Evolutionary conservation across 2,329 filamentous ascomycete species (phyloP), one percentile per base, ranked within the genome.

Genomic region (Ceratocystis variospora): DNA sequence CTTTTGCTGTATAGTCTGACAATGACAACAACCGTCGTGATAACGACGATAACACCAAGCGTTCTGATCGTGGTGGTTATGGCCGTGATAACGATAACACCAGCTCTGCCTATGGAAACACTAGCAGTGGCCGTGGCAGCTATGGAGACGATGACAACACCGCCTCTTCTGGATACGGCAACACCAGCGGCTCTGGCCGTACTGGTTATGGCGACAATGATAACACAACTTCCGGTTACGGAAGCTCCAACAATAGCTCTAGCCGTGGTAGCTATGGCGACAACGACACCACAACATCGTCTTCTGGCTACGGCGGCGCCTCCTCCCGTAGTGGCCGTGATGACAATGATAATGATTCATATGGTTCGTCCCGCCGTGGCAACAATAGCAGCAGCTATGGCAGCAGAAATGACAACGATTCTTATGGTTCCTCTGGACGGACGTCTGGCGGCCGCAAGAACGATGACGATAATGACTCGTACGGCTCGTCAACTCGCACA

Each of bases 261-360:
- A 62, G 68, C 66, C 61, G 66, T 62, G 64, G 67, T 66, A 70
- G 70, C 61, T 68, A 69, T 61, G 63, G 61, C 63, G 67, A 61
- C 37, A 70, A 71, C 59, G 71, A 71, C 55, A 72, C 69, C 28
- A 71, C 71, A 25, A 19, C 15, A 25, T 50, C 46, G n/a, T 50
- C 46, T 50, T 67, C 64, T 31, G 61, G 61, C n/a, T 55, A 69
- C 50, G 68, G 71, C 65, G 69, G 64, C 68, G 69, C 71, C 65
- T 66, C 68, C 10, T 19, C 46, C 67, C 45, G 33, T 22, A 72
- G 71, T 45, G 62, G 69, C 61, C 68, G 68, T 28, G 5, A 22
- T 31, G 10, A 66, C 44, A 55, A 66, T 25, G 28, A 62, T 28
- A 57, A 62, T 31, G 19, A 61, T 66, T 67, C 68, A 33, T 57